phyloP scores from a whole-genome alignment of 2,329 filamentous ascomycete genomes.

The Epichloe brachyelytri region DNA sequence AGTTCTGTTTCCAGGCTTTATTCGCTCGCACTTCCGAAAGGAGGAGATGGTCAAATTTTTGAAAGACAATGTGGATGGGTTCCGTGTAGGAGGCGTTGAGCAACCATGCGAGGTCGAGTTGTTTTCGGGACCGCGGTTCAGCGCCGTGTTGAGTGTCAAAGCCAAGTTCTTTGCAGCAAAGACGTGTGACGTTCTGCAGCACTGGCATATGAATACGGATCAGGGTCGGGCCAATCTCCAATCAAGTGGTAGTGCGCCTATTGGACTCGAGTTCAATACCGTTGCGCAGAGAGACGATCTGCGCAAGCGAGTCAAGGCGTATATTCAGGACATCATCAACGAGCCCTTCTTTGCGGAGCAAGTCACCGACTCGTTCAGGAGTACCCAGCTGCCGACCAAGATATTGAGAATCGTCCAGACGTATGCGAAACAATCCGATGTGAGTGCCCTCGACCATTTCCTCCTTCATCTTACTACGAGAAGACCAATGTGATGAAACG shows the following conservation, averaged over 20 bases:
- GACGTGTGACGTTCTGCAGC: slow-evolving; percentile 33
- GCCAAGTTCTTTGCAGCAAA: slow-evolving; percentile 41
- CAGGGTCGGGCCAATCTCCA: slow-evolving; percentile 27
- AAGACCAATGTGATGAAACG: not conserved
- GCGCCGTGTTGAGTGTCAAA: slow-evolving; percentile 30
- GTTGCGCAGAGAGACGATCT: slow-evolving; percentile 30
- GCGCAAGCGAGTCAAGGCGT: slow-evolving; percentile 32
- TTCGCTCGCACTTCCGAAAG: slow-evolving; percentile 36
- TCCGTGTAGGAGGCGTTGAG: slow-evolving; percentile 27
- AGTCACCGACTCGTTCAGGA: slow-evolving; percentile 33
- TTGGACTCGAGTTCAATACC: slow-evolving; percentile 35
- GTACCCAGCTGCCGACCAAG: slow-evolving; percentile 32
- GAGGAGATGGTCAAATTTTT: slow-evolving; percentile 37
- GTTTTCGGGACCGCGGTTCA: slow-evolving; percentile 33
- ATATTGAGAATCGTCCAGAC: slow-evolving; percentile 34
- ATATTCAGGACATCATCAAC: slow-evolving; percentile 32
- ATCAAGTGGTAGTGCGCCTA: slow-evolving; percentile 31
- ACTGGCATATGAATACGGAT: slow-evolving; percentile 33
- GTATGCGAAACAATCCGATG: slow-evolving; percentile 32
- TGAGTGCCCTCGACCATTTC: slow-evolving; percentile 15
- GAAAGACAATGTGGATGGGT: slow-evolving; percentile 33
- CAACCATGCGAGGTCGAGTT: slow-evolving; percentile 32
- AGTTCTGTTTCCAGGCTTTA: slow-evolving; percentile 38
- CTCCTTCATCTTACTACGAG: not conserved
- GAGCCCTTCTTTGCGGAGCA: slow-evolving; percentile 37